Evolutionary conservation across 352 stramenopile species (phyloP), one percentile per base, ranked within the genome.

Genomic region (Nothophytophthora sp.): DNA sequence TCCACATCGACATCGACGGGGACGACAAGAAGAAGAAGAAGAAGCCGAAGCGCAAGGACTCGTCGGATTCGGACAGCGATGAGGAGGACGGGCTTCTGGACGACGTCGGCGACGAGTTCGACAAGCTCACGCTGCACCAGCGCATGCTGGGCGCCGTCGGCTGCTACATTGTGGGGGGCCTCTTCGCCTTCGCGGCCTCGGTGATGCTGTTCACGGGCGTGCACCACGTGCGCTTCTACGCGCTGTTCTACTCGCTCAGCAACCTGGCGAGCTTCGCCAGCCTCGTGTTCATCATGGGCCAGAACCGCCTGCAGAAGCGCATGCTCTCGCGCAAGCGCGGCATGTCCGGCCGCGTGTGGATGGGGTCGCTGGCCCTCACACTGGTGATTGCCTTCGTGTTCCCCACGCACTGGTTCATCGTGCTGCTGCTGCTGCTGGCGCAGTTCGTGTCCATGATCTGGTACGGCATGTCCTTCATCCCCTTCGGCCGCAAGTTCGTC

Each of bases 371-470:
- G 44, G 57, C 36, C 5, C 53, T 80, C 16, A 73, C 71, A 16
- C 13, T 81, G 10, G 20, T 78, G n/a, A 50, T 85, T 32, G 70
- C 73, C 20, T 52, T 80, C 35, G 55, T 73, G 13, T 81, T 75
- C 55, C 55, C 67, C 9, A 55, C 47, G 27, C 61, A 73, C 52
- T 76, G 70, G 52, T 70, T 77, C 37, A 60, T 76, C 27, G 70
- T 85, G 24, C 50, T 85, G n/a, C 28, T 81, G 22, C 48, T 85
- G 36, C 71, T 85, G 19, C 48, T 85, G 13, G 51, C 67, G 42
- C 73, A 85, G 60, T 80, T 77, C 57, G 25, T 44, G 25, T 60
- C 70, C 45, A 85, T 85, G 70, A 64, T 85, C 48, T 85, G 70
- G 70, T 85, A 85, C 68, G 68, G 68, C 39, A 5, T 66, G 23